Base-by-base conservation (phyloP, 2,329 filamentous ascomycete species). In the Alternaria sp. region DNA sequence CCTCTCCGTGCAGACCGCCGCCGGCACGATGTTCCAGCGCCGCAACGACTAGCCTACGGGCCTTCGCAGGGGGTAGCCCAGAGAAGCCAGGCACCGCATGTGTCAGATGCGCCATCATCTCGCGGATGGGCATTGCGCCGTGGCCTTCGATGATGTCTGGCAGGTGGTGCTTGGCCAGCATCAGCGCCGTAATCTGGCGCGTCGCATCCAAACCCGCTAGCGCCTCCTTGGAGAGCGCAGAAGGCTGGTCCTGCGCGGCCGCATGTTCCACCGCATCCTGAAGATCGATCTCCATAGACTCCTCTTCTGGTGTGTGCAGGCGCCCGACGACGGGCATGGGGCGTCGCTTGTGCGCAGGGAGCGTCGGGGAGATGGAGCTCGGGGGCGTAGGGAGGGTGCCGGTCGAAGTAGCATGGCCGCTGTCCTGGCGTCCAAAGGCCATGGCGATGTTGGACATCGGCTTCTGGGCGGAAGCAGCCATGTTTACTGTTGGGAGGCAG, bases 21-120 rank as follows among this genome's bases (percentile, higher is more conserved):
- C 82, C 85, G n/a, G 84, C 84, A 72, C 92, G 90, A 72, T 92
- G 91, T 82, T 98, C 95, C 69, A 98, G 83, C 63, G 94, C 95
- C 62, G 91, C 91, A n/a, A 97, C 95, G 6, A 98, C 93, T 62
- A 98, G 84, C 79, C 95, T 89, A 73, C 96, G 89, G 47, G 96
- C 94, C 84, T 97, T 97, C 62, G 92, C 91, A 58, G 93, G 93
- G 25, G 93, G 91, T 59, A 97, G 96, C 57, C 90, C 89, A 43
- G 93, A 93, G 79, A 97, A 98, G 65, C 95, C 96, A 25, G 96
- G 95, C 11, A 99, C 93, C 13, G 92, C 93, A 52, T 94, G 94
- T 40, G 93, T 97, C 75, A 99, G 86, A 81, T 97, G 95, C 68
- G 93, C 93, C 88, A 97, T 97, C 77, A 99, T 91, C 81, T 97